phyloP scores from a whole-genome alignment of 2,329 filamentous ascomycete species.

The Fusarium transvaalense region DNA sequence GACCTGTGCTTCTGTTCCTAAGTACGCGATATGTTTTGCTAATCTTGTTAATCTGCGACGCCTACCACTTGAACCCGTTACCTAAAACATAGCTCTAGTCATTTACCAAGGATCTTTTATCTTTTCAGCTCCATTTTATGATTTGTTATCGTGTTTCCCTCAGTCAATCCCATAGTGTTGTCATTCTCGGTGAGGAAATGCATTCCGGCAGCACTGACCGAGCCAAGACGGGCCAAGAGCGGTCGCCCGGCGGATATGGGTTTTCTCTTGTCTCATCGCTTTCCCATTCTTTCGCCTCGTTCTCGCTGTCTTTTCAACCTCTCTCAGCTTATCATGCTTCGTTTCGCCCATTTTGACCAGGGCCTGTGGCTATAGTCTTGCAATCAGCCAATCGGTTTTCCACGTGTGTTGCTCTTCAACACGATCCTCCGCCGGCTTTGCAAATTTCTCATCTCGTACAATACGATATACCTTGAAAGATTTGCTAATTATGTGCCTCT shows the following conservation, averaged over 20 bases:
- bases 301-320: constrained; percentile 7
- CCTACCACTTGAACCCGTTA: constrained; percentile 34
- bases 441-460: constrained; percentile 10
- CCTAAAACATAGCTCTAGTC: constrained; percentile 23
- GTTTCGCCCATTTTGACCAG: constrained; percentile 32
- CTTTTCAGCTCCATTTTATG: constrained; percentile 7
- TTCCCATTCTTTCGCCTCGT: constrained; percentile 15
- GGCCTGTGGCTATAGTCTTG: constrained; percentile 12
- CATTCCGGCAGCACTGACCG: constrained; percentile 19
- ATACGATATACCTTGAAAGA: constrained; percentile 6
- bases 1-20: constrained; percentile 32
- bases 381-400: constrained; percentile 38
- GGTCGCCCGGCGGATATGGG: constrained; percentile 14
- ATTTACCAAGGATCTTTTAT: constrained; percentile 3
- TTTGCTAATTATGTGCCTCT: constrained; percentile 12
- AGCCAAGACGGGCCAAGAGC: constrained; percentile 28
- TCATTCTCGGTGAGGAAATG: constrained; percentile 29
- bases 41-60: constrained; percentile 38
- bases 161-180: background rate
- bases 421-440: constrained; percentile 15
- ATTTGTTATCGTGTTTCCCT: constrained; percentile 7
- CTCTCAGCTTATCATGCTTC: constrained; percentile 12
- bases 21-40: constrained; percentile 26
- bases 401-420: constrained; percentile 34
- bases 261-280: constrained; percentile 21